These are phyloP conservation scores for Yamadazyma songkhlaensis DNA, from an alignment of 1,139 yeast species.

Conservation along the genomic window DNA sequence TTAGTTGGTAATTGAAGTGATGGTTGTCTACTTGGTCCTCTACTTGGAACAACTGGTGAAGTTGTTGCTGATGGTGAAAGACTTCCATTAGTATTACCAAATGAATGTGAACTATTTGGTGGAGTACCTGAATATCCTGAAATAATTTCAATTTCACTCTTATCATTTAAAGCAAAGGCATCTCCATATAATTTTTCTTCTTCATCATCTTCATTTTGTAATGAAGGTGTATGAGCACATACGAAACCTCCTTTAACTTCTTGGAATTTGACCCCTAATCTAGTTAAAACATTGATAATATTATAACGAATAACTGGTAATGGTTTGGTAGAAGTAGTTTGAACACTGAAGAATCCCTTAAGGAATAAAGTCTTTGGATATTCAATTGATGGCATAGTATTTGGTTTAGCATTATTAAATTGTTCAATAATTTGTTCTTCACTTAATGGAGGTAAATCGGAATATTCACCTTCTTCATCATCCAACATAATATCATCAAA, in stretches of 20 bases:
- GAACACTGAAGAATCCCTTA: constrained; percentile 93
- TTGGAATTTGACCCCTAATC: constrained; percentile 75
- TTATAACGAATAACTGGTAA: constrained; percentile 85
- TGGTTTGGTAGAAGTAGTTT: constrained; percentile 91
- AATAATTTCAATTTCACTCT: constrained; percentile 4
- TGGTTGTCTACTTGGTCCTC: constrained; percentile 38
- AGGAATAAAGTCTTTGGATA: constrained; percentile 88
- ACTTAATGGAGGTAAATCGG: constrained; percentile 42
- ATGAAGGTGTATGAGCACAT: constrained; percentile 68
- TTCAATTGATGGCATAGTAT: constrained; percentile 91
- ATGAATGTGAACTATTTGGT: not conserved
- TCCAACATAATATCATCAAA: constrained; percentile 63
- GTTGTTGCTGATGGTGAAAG: constrained; percentile 1
- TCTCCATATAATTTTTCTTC: constrained; percentile 42
- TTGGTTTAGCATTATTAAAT: constrained; percentile 68
- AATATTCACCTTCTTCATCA: constrained; percentile 26
- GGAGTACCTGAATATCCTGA: constrained; percentile 5
- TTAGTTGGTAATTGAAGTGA: constrained; percentile 29
- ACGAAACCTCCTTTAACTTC: constrained; percentile 95
- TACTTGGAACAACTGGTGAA: constrained; percentile 5
- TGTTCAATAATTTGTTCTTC: constrained; percentile 67
- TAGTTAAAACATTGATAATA: constrained; percentile 73
- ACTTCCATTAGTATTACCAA: not conserved
- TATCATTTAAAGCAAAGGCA: constrained; percentile 28
- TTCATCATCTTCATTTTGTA: constrained; percentile 27